These are phyloP conservation scores for rapeseed (Brassica napus) DNA, from an alignment of 345 rosid species.

Conservation along the genomic window Da-Ae NC_063443.1:11811001-11811500, in stretches of 20 bases:
- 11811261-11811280: slow-evolving; percentile 12
- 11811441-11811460: slow-evolving; percentile 19
- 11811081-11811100: slow-evolving; percentile 50
- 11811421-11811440: slow-evolving; percentile 26
- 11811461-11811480: slow-evolving; percentile 37
- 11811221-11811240: slow-evolving; percentile 46
- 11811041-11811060: slow-evolving; percentile 54
- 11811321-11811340: slow-evolving; percentile 24
- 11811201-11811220: slow-evolving; percentile 63
- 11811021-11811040: slow-evolving; percentile 56
- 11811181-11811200: slow-evolving; percentile 59
- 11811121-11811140: slow-evolving; percentile 57
- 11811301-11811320: slow-evolving; percentile 15
- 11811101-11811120: slow-evolving; percentile 62
- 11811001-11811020: slow-evolving; percentile 56
- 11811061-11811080: slow-evolving; percentile 47
- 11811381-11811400: slow-evolving; percentile 20
- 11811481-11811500: slow-evolving; percentile 34
- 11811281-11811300: background rate
- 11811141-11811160: slow-evolving; percentile 49
- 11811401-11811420: slow-evolving; percentile 16
- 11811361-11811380: slow-evolving; percentile 34
- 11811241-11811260: slow-evolving; percentile 40
- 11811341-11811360: slow-evolving; percentile 22
- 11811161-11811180: slow-evolving; percentile 49